phyloP scores from a whole-genome alignment of 305 asterid species.

The Fraxinus sp. region DNA sequence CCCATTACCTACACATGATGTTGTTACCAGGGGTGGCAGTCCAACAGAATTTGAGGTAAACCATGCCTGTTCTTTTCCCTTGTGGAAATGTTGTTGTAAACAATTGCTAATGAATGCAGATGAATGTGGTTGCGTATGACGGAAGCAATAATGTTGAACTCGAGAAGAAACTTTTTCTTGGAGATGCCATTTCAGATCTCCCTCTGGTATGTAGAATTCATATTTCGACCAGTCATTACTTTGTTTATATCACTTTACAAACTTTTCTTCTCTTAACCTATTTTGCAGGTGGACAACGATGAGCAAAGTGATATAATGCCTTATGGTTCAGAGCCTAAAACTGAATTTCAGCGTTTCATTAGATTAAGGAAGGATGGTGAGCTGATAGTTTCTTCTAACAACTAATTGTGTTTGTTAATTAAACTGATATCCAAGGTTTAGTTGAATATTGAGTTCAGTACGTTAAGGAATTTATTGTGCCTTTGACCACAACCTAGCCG shows the following conservation, averaged over 20 bases:
- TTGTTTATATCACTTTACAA: not conserved
- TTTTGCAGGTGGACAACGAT: constrained; percentile 53
- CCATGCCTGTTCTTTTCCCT: not conserved
- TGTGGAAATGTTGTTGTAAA: not conserved
- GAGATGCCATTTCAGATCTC: constrained; percentile 76
- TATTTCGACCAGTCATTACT: not conserved
- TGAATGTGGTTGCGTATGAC: constrained; percentile 50
- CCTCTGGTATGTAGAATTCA: constrained; percentile 45
- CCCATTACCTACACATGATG: constrained; percentile 82
- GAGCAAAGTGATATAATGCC: constrained; percentile 58
- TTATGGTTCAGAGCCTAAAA: constrained; percentile 37
- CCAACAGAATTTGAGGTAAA: constrained; percentile 74
- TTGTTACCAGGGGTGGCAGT: constrained; percentile 47
- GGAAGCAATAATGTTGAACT: constrained; percentile 34
- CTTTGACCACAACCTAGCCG: not conserved
- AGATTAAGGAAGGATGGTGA: constrained; percentile 61
- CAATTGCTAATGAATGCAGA: constrained; percentile 33
- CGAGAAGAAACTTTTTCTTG: constrained; percentile 46
- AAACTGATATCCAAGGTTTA: not conserved
- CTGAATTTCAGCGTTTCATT: constrained; percentile 64
- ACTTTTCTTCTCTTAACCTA: not conserved
- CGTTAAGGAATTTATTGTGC: not conserved
- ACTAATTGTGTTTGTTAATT: not conserved
- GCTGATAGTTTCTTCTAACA: constrained; percentile 15
- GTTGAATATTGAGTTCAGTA: not conserved